Percentiles rank a stretch among this genome's conserved stretches.
These are phyloP conservation scores for Arachnomyces sp. DNA, from an alignment of 2,329 filamentous ascomycete genomes.

Conservation along the genomic window DNA sequence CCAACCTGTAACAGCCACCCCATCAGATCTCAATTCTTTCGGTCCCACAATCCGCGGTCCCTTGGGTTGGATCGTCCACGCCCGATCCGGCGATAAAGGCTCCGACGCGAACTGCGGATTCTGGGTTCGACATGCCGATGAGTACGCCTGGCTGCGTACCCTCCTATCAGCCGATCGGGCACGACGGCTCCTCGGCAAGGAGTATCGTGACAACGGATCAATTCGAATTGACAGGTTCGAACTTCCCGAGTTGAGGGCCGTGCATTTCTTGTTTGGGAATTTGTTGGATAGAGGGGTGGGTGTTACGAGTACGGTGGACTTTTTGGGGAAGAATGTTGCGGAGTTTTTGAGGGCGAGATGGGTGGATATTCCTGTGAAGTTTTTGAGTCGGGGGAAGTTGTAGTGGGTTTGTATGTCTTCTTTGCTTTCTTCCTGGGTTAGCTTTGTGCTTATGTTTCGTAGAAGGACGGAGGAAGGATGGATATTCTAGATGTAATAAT, in stretches of 20 bases:
- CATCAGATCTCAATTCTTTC: slow-evolving; percentile 13
- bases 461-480: too few relatives aligned
- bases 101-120: slow-evolving; percentile 31
- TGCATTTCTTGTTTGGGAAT: slow-evolving; percentile 35
- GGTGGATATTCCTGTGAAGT: slow-evolving; percentile 29
- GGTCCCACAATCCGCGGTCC: slow-evolving; percentile 22
- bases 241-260: slow-evolving; percentile 34
- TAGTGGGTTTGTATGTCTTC: slow-evolving; percentile 6
- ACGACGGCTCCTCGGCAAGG: slow-evolving; percentile 17
- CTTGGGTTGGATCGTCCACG: slow-evolving; percentile 26
- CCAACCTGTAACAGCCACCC: slow-evolving; percentile 13
- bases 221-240: slow-evolving; percentile 40
- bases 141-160: slow-evolving; percentile 23
- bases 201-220: slow-evolving; percentile 13
- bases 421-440: not conserved
- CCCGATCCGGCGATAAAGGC: slow-evolving; percentile 30
- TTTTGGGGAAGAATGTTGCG: slow-evolving; percentile 34
- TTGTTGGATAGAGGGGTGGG: slow-evolving; percentile 30
- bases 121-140: slow-evolving; percentile 24
- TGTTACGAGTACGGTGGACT: slow-evolving; percentile 29
- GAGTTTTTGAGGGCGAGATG: slow-evolving; percentile 29
- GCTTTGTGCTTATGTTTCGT: too few relatives aligned
- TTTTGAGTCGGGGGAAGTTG: slow-evolving; percentile 21
- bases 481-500: too few relatives aligned
- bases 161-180: slow-evolving; percentile 16